These are phyloP conservation scores for Dactylellina drechsleri DNA, from an alignment of 2,329 filamentous ascomycete species.

Conservation along the genomic window DNA sequence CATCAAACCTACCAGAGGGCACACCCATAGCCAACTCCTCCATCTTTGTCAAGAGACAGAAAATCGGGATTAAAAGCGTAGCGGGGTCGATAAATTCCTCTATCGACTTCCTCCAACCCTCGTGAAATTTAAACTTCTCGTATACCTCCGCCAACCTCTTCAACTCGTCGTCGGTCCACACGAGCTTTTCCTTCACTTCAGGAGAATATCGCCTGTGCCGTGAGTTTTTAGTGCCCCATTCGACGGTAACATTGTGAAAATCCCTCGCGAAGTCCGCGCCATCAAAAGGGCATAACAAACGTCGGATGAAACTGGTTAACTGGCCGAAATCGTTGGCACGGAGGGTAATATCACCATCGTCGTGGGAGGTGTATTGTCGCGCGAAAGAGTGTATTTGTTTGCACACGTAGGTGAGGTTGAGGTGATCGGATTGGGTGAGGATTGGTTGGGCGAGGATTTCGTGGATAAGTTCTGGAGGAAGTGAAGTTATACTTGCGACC, in stretches of 20 bases:
- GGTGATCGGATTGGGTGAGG: constrained; percentile 15
- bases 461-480: constrained; percentile 47
- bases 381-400: constrained; percentile 12
- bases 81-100: constrained; percentile 19
- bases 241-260: constrained; percentile 10
- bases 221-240: constrained; percentile 5
- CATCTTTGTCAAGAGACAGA: constrained; percentile 13
- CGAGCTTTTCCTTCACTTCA: not conserved
- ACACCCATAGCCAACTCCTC: constrained; percentile 27
- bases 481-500: constrained; percentile 9
- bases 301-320: constrained; percentile 17
- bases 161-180: constrained; percentile 29
- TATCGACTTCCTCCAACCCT: constrained; percentile 21
- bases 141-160: not conserved
- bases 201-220: not conserved
- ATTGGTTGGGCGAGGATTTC: constrained; percentile 26
- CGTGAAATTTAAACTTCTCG: constrained; percentile 17
- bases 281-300: constrained; percentile 3
- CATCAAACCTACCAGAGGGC: not conserved
- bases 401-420: constrained; percentile 9
- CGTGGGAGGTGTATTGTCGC: constrained; percentile 3
- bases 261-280: constrained; percentile 2
- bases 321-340: not conserved
- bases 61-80: constrained; percentile 30
- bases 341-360: constrained; percentile 10